Conservation (phyloP, 129 eudicot species). For the Flaveria trinervia region DNA sequence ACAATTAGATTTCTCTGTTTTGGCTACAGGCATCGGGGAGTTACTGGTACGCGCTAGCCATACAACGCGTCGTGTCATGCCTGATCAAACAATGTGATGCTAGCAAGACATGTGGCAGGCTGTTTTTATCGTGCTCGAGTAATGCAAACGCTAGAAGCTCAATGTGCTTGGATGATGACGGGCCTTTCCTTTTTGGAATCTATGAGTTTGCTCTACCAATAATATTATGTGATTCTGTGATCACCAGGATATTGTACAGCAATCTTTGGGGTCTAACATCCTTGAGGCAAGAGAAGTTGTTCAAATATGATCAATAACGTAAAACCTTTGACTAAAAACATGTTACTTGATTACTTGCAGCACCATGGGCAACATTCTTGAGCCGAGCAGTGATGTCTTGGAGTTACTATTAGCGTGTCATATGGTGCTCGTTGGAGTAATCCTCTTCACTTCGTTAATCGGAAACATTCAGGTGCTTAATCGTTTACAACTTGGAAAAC, state of each 20-base stretch:
- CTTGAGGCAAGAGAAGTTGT: slow-evolving; percentile 45
- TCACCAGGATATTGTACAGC: slow-evolving; percentile 45
- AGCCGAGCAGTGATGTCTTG: slow-evolving; percentile 36
- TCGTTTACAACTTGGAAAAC: background rate
- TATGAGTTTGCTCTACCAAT: slow-evolving; percentile 49
- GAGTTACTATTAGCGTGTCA: slow-evolving; percentile 36
- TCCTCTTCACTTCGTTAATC: slow-evolving; percentile 46
- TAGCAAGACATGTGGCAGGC: slow-evolving; percentile 28
- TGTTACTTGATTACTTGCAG: slow-evolving; percentile 29
- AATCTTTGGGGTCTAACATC: slow-evolving; percentile 53
- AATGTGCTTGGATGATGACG: slow-evolving; percentile 43
- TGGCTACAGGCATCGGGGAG: slow-evolving; percentile 48
- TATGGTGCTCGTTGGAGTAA: slow-evolving; percentile 47
- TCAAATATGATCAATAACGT: background rate
- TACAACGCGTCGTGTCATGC: slow-evolving; percentile 48
- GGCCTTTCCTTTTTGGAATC: slow-evolving; percentile 50
- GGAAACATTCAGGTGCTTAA: slow-evolving; percentile 53
- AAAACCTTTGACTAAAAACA: background rate
- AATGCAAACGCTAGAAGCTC: slow-evolving; percentile 32
- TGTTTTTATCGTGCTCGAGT: slow-evolving; percentile 42
- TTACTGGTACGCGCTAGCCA: slow-evolving; percentile 51
- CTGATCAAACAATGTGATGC: slow-evolving; percentile 40
- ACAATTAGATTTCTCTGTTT: background rate
- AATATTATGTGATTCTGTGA: slow-evolving; percentile 36
- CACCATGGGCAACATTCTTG: slow-evolving; percentile 59